Base-by-base conservation (phyloP, 306 rosid species). In the Astragalus glycyphyllos region DNA sequence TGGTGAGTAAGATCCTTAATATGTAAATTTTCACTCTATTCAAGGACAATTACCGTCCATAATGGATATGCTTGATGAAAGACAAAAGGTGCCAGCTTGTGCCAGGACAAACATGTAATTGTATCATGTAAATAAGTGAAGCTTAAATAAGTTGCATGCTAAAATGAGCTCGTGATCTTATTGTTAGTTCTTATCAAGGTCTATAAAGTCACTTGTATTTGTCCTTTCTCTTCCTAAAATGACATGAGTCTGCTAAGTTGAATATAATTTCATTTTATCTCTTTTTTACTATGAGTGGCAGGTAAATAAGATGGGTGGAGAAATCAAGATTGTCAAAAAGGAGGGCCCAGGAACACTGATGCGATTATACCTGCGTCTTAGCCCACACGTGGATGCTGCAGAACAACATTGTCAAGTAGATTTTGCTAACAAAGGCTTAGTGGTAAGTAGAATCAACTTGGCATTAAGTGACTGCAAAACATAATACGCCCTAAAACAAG, bases 301-400 rank as follows among this genome's bases (percentile, higher is more conserved):
- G 99, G 92, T 94, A 50, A 87, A 89, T 72, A 89, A 94, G 84
- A 94, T 94, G 99, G 97, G 96, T 63, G 99, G 99, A 84, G 99
- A 94, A 71, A 94, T 94, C 73, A 94, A 94, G 84, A 94, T 91
- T 71, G 77, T 83, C 58, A 89, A 87, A 86, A 94, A 89, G 84
- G 89, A 86, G 9, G 96, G 97, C 0, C 90, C 85, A 3, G 99
- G 99, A 83, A 91, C 97, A 14, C 73, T 94, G 48, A 91, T 94
- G 99, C 87, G 82, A 64, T 80, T 94, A 48, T 86, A 77, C 80
- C 77, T 94, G 70, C 80, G 74, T 70, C 96, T 94, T 50, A 79
- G 54, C 53, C 84, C 92, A 12, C 88, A 96, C 4, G 71, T 41
- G 68, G 96, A 84, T 53, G 79, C 84, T 77, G 71, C 72, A 17